Base-by-base conservation (phyloP, 2,329 filamentous ascomycete genomes). In the Cladorrhinum sp. region DNA sequence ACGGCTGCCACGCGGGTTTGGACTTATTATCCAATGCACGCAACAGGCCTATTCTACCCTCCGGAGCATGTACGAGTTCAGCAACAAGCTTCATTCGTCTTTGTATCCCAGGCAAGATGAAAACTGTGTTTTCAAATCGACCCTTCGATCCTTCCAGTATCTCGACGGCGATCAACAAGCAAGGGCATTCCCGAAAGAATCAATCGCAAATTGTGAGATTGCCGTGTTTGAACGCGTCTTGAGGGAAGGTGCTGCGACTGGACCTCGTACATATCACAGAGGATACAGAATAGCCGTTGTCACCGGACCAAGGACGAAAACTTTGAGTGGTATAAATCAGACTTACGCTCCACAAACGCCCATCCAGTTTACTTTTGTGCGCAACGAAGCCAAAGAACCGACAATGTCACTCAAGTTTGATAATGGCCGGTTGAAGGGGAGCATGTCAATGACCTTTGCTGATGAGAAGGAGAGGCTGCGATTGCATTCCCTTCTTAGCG, bases 1-100 rank as follows among this genome's bases (percentile, higher is more conserved):
- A 38, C 84, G 84, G 62, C 76, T 96, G 18, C 89, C 90, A 0
- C 85, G 91, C 65, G 90, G 90, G 0, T 93, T 95, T 69, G 77
- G 88, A 60, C 76, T 96, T 48, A 84, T 83, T 20, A 77, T 95
- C 18, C 85, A 89, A 64, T 87, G 92, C 70, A 81, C 81, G 13
- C 89, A 92, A 67, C 78, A 83, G n/a, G 91, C 96, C 70, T 96
- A 90, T 76, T 85, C 87, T 63, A 86, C 84, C 64, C 75, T 96
- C 10, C 93, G 88, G 85, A 89, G 86, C 67, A 91, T 96, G 74
- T 91, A 92, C 65, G 91, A 96, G 62, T 93, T 96, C 71, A 91
- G 89, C 24, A 84, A 83, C 65, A 91, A 90, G 68, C 85, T 93
- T 1, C 88, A 92, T 69, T 81, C 82, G 24, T 90, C 85, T 55